Evolutionary conservation across 345 rosid species (phyloP).

Genomic region (Gossypium sturtianum): DNA sequence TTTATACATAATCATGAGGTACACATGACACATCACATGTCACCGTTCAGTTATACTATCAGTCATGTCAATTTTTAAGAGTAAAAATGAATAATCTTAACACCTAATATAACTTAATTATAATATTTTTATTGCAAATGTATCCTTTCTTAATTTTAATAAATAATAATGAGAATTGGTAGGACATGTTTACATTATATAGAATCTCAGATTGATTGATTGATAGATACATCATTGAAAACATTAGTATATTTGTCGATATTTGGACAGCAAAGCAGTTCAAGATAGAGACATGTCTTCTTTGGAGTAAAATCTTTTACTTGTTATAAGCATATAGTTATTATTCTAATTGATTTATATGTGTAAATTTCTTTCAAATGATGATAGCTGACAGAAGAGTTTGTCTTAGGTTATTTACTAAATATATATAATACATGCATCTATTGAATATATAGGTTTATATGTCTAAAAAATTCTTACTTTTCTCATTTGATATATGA

Average conservation of each 20-base stretch:
- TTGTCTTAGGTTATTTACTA: neutral
- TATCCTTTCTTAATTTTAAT: neutral
- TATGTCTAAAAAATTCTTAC: too few species aligned
- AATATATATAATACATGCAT: neutral
- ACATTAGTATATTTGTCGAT: slow-evolving; percentile 6
- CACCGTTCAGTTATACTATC: fast-evolving
- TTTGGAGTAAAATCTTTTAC: neutral
- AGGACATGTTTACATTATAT: slow-evolving; percentile 10
- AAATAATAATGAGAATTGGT: slow-evolving; percentile 9
- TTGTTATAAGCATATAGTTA: too few species aligned
- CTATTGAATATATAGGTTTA: neutral
- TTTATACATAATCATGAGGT: too few species aligned
- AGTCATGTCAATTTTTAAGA: too few species aligned
- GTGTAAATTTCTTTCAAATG: neutral
- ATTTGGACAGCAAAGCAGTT: slow-evolving; percentile 9
- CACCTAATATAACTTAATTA: too few species aligned
- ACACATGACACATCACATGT: fast-evolving
- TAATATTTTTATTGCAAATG: neutral
- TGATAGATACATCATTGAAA: neutral
- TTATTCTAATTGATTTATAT: too few species aligned
- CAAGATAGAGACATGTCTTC: slow-evolving; percentile 11
- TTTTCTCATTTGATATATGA: neutral
- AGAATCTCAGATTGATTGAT: slow-evolving; percentile 28
- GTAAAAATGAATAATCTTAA: too few species aligned
- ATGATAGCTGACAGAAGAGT: neutral